Evolutionary conservation across 2,329 filamentous ascomycete species (phyloP).

Genomic region (Xenosphaeropsis pyriputrescens): DNA sequence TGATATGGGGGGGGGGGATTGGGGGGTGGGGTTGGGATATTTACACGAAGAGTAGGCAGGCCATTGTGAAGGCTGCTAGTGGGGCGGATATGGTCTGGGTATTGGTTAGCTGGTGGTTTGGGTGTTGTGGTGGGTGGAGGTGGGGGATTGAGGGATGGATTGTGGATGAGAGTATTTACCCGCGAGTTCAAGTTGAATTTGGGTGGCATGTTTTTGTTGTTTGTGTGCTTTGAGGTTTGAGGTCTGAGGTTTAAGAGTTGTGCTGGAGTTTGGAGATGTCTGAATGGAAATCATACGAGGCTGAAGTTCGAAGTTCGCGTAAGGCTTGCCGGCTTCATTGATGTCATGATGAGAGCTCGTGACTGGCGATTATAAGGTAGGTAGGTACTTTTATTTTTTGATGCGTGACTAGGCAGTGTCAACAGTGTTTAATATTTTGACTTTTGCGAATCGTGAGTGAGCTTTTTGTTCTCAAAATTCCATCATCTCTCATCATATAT

Average conservation of each 20-base stretch:
- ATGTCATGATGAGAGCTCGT: too few relatives aligned
- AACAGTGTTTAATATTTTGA: too few relatives aligned
- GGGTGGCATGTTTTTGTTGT: not conserved
- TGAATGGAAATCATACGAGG: too few relatives aligned
- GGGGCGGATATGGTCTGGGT: constrained; percentile 26
- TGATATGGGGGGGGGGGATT: constrained; percentile 2
- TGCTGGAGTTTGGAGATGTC: not conserved
- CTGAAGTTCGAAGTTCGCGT: too few relatives aligned
- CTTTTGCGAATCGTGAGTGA: too few relatives aligned
- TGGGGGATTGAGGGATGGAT: not conserved
- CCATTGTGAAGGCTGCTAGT: constrained; percentile 38
- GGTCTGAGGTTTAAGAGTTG: not conserved
- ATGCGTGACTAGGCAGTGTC: too few relatives aligned
- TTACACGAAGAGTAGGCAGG: constrained; percentile 31
- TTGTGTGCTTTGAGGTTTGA: not conserved
- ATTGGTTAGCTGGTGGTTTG: not conserved
- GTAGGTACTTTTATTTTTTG: too few relatives aligned
- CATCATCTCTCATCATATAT: too few relatives aligned
- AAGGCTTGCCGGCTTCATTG: too few relatives aligned
- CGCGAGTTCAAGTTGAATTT: constrained; percentile 1
- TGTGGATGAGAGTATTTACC: not conserved
- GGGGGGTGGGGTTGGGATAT: constrained; percentile 3
- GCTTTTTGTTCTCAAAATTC: too few relatives aligned
- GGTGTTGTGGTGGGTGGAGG: not conserved
- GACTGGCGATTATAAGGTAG: too few relatives aligned